Base-by-base conservation (phyloP, 768 basidiomycete species). In the Filobasidium floriforme region DNA sequence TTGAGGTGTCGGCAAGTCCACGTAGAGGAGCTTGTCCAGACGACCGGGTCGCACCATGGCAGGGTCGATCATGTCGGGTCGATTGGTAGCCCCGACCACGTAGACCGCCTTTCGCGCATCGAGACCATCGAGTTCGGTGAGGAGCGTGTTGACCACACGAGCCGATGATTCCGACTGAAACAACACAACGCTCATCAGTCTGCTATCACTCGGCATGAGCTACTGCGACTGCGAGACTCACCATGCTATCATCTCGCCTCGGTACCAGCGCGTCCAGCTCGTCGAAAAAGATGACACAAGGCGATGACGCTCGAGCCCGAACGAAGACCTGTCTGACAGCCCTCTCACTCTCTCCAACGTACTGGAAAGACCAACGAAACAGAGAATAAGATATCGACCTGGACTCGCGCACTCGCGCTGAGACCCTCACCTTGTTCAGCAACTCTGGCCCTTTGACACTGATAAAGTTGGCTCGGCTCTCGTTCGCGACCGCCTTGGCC, bases 401-500 rank as follows among this genome's bases (percentile, higher is more conserved):
- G 68, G 70, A 63, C 54, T 43, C 55, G 10, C 29, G 59, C 55
- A 54, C 22, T 24, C 61, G 4, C n/a, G 7, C 19, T 29, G n/a
- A 41, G 15, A 29, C 15, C 72, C 83, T 7, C 65, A 89, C 92
- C 85, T 99, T 99, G 81, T 99, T 99, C 66, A 99, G 81, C 62
- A 98, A 75, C 74, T 99, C 96, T 0, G 96, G 96, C 0, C 96
- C 96, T 74, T 98, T 98, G 60, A 98, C 89, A 73, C 91, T 93
- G 74, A 99, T 97, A 73, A 99, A 98, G 79, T 92, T 98, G 14
- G 96, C 96, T 69, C 85, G 82, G 62, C 88, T 89, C 80, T 97
- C 96, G 76, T 92, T 97, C 10, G 96, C 96, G 5, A 98, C 94
- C 0, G 94, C 96, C 76, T 97, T 98, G 0, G 96, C 96, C n/a